These are phyloP conservation scores for Auricularia heimuer DNA, from an alignment of 768 basidiomycete genomes.

Conservation along the genomic window DNA sequence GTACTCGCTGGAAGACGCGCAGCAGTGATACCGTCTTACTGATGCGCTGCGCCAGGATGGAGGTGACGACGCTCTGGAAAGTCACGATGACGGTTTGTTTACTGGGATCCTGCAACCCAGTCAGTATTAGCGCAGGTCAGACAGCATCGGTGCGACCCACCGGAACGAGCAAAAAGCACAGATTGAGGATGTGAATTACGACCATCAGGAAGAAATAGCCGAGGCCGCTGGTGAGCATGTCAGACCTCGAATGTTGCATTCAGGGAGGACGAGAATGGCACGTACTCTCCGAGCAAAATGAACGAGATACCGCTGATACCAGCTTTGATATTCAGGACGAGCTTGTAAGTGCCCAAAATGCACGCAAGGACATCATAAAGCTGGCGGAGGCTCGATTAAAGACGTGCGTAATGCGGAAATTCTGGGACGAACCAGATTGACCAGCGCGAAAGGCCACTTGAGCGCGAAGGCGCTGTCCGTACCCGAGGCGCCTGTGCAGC, in stretches of 20 bases:
- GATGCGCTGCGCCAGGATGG: not conserved
- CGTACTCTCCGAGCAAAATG: not conserved
- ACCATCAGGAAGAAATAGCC: conserved; percentile 1
- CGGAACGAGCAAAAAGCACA: not conserved
- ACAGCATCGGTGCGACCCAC: not conserved
- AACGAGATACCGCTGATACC: not conserved
- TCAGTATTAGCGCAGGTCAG: not conserved
- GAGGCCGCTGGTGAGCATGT: not conserved
- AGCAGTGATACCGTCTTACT: not conserved
- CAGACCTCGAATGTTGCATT: not conserved
- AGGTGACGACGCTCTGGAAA: not conserved
- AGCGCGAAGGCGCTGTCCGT: not conserved
- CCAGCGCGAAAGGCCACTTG: conserved; percentile 1
- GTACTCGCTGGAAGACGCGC: not conserved
- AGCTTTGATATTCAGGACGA: not conserved
- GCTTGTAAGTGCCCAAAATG: not conserved
- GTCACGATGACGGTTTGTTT: not conserved
- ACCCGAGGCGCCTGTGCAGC: not conserved
- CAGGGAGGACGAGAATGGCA: too few relatives aligned
- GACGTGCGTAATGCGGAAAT: too few relatives aligned
- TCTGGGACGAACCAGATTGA: not conserved
- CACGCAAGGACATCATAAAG: not conserved
- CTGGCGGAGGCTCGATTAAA: not conserved
- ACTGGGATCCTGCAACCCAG: not conserved
- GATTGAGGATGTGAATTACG: not conserved